phyloP scores from a whole-genome alignment of 2,329 filamentous ascomycete genomes.

The Colletotrichum ledebouriae region DNA sequence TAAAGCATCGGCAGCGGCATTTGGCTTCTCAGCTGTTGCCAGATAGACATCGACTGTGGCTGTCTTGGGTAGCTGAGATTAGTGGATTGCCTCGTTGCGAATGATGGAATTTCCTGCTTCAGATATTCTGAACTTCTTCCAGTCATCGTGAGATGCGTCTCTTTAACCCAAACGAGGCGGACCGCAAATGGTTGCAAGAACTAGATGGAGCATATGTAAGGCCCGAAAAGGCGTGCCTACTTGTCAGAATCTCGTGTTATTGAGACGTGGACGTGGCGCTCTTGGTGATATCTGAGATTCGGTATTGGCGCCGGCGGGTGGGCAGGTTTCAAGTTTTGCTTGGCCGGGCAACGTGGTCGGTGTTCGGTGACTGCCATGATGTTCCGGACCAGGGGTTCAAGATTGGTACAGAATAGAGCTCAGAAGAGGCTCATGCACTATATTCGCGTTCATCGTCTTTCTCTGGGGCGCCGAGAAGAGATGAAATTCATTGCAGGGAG shows the following conservation, averaged over 20 bases:
- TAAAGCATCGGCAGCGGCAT: neutral
- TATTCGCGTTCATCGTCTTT: neutral
- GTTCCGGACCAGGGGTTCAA: slow-evolving; percentile 12
- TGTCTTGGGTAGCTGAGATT: no score
- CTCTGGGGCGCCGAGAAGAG: slow-evolving; percentile 2
- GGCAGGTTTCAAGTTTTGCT: slow-evolving; percentile 30
- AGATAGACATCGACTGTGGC: no score
- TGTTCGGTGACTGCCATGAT: slow-evolving; percentile 9
- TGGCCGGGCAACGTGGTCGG: slow-evolving; percentile 18
- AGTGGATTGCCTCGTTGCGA: no score
- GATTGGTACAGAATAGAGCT: neutral
- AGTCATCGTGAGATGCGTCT: neutral
- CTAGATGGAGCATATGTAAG: no score
- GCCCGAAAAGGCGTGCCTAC: neutral
- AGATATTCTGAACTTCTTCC: neutral
- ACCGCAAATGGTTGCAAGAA: neutral
- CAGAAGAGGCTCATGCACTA: neutral
- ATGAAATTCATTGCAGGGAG: neutral
- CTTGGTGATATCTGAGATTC: slow-evolving; percentile 23
- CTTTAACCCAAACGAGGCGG: neutral
- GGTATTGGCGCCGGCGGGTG: slow-evolving; percentile 23
- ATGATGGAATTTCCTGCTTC: no score
- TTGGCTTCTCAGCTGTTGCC: no score
- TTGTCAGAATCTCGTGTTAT: slow-evolving; percentile 2
- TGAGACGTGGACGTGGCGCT: slow-evolving; percentile 23